Base-by-base conservation (phyloP, 2,329 filamentous ascomycete species). In the Diaporthe aspalathi region DNA sequence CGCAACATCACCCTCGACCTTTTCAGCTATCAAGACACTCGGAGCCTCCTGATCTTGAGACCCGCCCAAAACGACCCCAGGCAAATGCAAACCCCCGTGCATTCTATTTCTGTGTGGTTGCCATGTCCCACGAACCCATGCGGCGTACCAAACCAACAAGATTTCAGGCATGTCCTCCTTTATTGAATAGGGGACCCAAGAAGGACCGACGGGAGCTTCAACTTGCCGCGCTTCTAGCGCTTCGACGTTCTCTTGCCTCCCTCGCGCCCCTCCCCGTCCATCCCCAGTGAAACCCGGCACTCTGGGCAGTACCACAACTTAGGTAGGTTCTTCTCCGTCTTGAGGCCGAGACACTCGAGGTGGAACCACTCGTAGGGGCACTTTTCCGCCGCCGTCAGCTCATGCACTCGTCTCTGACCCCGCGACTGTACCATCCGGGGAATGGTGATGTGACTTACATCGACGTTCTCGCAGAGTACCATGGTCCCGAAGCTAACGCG, bases 351-450 rank as follows among this genome's bases (percentile, higher is more conserved):
- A 77, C 93, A 96, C 74, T 90, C 89, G 50, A 96, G 86, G 78
- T 96, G 93, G 79, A 95, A 96, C 93, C 93, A 96, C 80, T 95
- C 93, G 74, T 90, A 90, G 76, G 93, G 91, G 82, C 93, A 96
- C 81, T 92, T 84, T n/a, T 83, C 87, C 77, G 74, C 22, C 24
- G 57, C 35, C 47, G 73, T 79, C 71, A 79, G 72, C 43, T 49
- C 0, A 27, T 38, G 14, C 43, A 45, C 50, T 45, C 29, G 20
- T 17, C 24, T 29, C 1, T 17, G 2, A 1, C 24, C n/a, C 22
- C 24, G 27, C 53, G 49, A 49, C 11, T 1, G 38, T 35, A 14
- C 9, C 11, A 17, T 49, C 9, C 20, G 29, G 17, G 29, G 43
- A 1, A 12, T 53, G n/a, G 72, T 69, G 67, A n/a, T 52, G 71